phyloP scores from a whole-genome alignment of 164 flowering plant genomes.

The Magnolia kwangsiensis region DNA sequence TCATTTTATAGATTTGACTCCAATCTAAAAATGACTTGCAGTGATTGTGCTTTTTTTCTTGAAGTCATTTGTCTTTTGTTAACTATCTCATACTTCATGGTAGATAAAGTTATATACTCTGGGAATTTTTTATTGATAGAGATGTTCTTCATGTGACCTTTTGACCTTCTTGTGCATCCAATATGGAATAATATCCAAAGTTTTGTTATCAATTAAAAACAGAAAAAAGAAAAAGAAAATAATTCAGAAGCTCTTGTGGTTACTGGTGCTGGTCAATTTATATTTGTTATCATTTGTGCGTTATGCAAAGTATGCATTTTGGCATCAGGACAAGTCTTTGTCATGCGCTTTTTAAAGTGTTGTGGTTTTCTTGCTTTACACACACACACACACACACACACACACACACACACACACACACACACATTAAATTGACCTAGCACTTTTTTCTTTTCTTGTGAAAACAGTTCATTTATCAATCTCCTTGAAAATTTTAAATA shows the following conservation, averaged over 20 bases:
- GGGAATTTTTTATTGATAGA: not conserved
- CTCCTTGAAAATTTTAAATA: too few relatives aligned
- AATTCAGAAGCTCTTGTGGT: not conserved
- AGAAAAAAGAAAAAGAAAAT: not conserved
- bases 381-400: too few relatives aligned
- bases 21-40: not conserved
- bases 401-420: too few relatives aligned
- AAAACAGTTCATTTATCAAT: too few relatives aligned
- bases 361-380: too few relatives aligned
- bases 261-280: not conserved
- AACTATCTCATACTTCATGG: not conserved
- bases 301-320: not conserved
- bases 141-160: not conserved
- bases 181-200: not conserved
- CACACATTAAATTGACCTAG: too few relatives aligned
- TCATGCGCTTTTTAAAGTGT: too few relatives aligned
- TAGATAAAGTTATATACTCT: not conserved
- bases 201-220: too few relatives aligned
- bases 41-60: not conserved
- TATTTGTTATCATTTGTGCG: not conserved
- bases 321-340: not conserved
- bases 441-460: too few relatives aligned
- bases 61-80: not conserved
- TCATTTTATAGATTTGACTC: not conserved
- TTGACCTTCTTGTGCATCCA: not conserved